These are phyloP conservation scores for Saccharomycopsis schoenii DNA, from an alignment of 805 yeast species.

Conservation along the genomic window DNA sequence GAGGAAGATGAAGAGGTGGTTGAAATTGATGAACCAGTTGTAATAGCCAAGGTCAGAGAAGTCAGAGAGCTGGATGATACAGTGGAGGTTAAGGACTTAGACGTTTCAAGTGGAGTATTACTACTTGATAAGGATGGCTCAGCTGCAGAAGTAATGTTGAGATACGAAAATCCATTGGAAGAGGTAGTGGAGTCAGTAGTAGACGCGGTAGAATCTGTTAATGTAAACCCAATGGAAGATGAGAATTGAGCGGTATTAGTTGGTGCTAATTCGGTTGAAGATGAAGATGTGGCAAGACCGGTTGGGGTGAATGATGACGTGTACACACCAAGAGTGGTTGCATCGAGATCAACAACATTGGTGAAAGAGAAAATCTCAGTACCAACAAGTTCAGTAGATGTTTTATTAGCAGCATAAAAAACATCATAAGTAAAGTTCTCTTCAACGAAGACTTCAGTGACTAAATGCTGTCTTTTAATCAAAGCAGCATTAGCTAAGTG, in stretches of 20 bases:
- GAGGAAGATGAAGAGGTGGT: slow-evolving; percentile 17
- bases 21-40: too few relatives aligned
- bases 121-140: neutral
- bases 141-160: neutral
- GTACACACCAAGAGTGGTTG: neutral
- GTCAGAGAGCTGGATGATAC: slow-evolving; percentile 21
- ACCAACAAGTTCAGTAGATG: neutral
- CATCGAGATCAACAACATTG: neutral
- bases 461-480: neutral
- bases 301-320: neutral
- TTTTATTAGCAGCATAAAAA: neutral
- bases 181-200: neutral
- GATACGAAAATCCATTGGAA: neutral
- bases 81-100: slow-evolving; percentile 15
- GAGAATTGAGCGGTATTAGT: too few relatives aligned
- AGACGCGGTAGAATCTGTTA: neutral
- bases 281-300: neutral
- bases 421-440: neutral
- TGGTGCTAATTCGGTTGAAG: too few relatives aligned
- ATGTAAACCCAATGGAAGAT: neutral
- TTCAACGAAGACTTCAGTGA: neutral
- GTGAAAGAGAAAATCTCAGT: neutral
- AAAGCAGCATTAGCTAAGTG: neutral
- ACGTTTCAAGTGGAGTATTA: neutral
- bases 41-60: too few relatives aligned